phyloP scores from a whole-genome alignment of 2,329 filamentous ascomycete species.

The Ilyonectria mors-panacis region DNA sequence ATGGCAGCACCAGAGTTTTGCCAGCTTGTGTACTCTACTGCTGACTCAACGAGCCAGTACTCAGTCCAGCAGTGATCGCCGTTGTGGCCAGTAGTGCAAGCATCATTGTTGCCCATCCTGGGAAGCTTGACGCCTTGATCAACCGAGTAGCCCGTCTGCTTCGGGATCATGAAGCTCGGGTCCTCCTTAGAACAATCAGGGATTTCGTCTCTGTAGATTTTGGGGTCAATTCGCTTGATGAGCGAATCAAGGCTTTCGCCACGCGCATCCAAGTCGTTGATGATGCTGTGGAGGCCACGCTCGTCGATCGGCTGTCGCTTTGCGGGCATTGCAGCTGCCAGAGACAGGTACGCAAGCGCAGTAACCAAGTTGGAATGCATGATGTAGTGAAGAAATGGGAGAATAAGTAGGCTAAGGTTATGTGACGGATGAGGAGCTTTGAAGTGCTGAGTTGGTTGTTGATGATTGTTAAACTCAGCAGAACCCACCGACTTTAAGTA shows the following conservation, averaged over 20 bases:
- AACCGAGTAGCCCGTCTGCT: conserved; percentile 24
- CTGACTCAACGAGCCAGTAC: conserved; percentile 29
- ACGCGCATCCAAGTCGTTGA: conserved; percentile 10
- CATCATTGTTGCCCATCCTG: conserved; percentile 21
- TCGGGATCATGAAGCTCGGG: conserved; percentile 31
- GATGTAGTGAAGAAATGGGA: background rate
- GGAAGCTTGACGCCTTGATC: conserved; percentile 30
- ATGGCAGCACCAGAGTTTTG: conserved; percentile 28
- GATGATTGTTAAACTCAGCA: too few species aligned
- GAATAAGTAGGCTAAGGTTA: too few species aligned
- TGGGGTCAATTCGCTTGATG: conserved; percentile 20
- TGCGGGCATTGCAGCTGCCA: conserved; percentile 22
- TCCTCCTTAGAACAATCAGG: conserved; percentile 20
- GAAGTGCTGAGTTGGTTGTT: too few species aligned
- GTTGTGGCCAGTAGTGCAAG: conserved; percentile 26
- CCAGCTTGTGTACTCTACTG: conserved; percentile 25
- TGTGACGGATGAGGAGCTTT: too few species aligned
- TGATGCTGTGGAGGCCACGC: background rate
- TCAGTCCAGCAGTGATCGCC: conserved; percentile 30
- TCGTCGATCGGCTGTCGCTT: conserved; percentile 26
- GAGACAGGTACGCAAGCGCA: conserved; percentile 5
- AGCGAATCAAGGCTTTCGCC: conserved; percentile 17
- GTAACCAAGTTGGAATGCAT: conserved; percentile 19
- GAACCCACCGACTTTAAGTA: too few species aligned
- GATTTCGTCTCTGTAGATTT: conserved; percentile 23